phyloP scores from a whole-genome alignment of 495 filamentous ascomycete species.

The Penicillium tannophilum region DNA sequence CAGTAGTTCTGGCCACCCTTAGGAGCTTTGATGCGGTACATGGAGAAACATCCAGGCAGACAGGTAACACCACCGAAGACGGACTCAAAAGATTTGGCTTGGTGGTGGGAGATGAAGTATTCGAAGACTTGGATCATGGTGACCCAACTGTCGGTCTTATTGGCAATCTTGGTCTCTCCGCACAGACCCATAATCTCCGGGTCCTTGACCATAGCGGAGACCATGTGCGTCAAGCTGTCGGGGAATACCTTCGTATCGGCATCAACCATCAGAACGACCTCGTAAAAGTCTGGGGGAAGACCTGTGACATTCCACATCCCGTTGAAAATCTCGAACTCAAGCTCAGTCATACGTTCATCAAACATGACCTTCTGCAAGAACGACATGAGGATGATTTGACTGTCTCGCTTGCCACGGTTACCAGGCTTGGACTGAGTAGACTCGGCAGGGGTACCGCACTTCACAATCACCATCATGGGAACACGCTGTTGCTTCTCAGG shows the following conservation, averaged over 20 bases:
- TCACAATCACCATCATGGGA: constrained; percentile 98
- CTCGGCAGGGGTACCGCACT: constrained; percentile 93
- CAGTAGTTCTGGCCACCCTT: constrained; percentile 99
- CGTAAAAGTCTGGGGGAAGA: constrained; percentile 96
- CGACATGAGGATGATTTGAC: constrained; percentile 98
- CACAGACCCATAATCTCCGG: constrained; percentile 99
- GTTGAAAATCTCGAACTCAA: constrained; percentile 99
- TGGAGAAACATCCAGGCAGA: constrained; percentile 98
- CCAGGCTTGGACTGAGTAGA: constrained; percentile 79
- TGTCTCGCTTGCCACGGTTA: constrained; percentile 97
- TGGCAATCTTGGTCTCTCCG: constrained; percentile 99
- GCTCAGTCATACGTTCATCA: constrained; percentile 98
- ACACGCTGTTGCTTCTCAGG: constrained; percentile 91
- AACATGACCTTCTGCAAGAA: constrained; percentile 99
- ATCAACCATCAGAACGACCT: constrained; percentile 97
- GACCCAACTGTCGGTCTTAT: constrained; percentile 93
- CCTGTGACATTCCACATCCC: constrained; percentile 98
- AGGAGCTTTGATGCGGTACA: constrained; percentile 99
- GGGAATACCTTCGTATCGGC: constrained; percentile 99
- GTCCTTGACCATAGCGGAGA: constrained; percentile 98
- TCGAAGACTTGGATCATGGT: constrained; percentile 99
- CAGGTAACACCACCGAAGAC: constrained; percentile 99
- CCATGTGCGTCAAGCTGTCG: constrained; percentile 97
- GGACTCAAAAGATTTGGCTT: constrained; percentile 95
- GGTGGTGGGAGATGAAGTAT: constrained; percentile 98